Evolutionary conservation across 2,329 filamentous ascomycete genomes (phyloP).

Genomic region (Phialophora chinensis): DNA sequence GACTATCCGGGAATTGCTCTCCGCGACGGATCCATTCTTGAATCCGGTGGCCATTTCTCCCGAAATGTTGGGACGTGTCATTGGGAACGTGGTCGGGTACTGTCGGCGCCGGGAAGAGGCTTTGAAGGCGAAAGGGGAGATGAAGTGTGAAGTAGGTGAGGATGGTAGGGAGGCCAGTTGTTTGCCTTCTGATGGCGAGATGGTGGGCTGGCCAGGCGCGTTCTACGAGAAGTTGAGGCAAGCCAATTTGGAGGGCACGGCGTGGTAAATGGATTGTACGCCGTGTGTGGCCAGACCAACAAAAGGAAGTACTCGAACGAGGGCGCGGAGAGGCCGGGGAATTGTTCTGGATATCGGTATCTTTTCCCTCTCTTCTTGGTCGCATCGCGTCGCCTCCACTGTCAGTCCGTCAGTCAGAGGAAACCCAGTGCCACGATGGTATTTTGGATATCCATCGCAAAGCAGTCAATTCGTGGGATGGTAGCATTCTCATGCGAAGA

Average conservation of each 20-base stretch:
- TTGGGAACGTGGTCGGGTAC: slow-evolving; percentile 65
- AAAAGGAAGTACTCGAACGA: not conserved
- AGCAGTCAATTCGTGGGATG: not conserved
- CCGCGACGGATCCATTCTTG: slow-evolving; percentile 62
- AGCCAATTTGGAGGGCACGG: slow-evolving; percentile 50
- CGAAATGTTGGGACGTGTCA: slow-evolving; percentile 65
- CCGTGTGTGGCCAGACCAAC: not conserved
- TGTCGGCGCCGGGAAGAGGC: slow-evolving; percentile 50
- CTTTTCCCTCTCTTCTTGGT: not conserved
- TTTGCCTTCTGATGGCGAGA: slow-evolving; percentile 63
- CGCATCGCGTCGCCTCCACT: not conserved
- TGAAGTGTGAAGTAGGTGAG: slow-evolving; percentile 19
- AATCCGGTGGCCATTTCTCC: slow-evolving; percentile 63
- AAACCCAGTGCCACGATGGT: not conserved
- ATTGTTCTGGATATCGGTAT: slow-evolving; percentile 2
- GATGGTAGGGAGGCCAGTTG: slow-evolving; percentile 44
- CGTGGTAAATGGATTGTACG: slow-evolving; percentile 28
- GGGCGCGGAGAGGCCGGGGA: not conserved
- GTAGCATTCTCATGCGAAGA: not conserved
- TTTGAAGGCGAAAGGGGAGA: slow-evolving; percentile 35
- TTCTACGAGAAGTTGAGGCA: slow-evolving; percentile 57
- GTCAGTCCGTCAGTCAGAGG: not conserved
- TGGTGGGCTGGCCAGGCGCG: slow-evolving; percentile 55
- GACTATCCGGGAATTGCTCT: slow-evolving; percentile 62
- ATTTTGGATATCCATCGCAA: not conserved